Percentiles rank a stretch among this genome's conserved stretches.
These are phyloP conservation scores for Globisporangium orthogonon DNA, from an alignment of 352 stramenopile genomes.

Conservation along the genomic window DNA sequence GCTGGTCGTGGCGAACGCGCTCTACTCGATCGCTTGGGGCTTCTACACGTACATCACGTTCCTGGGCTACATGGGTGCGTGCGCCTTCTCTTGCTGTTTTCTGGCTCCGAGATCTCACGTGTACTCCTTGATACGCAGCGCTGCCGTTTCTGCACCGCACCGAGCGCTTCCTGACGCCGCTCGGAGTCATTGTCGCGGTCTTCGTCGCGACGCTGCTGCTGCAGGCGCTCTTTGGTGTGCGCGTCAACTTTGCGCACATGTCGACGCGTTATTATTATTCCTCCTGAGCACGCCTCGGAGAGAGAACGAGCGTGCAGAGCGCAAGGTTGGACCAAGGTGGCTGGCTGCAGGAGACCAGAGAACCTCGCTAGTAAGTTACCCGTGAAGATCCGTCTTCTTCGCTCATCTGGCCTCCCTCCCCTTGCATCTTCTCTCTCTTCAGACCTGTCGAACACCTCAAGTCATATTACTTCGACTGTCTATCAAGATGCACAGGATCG, in stretches of 20 bases:
- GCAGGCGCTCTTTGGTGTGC: conserved; percentile 52
- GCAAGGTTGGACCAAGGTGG: too few relatives aligned
- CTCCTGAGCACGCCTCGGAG: conserved; percentile 8
- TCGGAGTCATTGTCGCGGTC: conserved; percentile 63
- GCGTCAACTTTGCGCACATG: conserved; percentile 68
- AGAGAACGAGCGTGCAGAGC: not conserved
- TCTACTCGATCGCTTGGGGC: conserved; percentile 92
- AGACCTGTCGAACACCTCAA: too few relatives aligned
- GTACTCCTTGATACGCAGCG: conserved; percentile 21
- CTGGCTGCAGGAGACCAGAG: not conserved
- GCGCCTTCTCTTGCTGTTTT: not conserved
- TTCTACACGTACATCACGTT: conserved; percentile 99
- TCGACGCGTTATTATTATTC: conserved; percentile 84
- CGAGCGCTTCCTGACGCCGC: conserved; percentile 84
- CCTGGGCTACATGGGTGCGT: conserved; percentile 92
- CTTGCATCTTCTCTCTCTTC: not conserved
- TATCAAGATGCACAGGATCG: not conserved
- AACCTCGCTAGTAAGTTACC: not conserved
- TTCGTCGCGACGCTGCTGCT: conserved; percentile 85
- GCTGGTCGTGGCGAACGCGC: conserved; percentile 89
- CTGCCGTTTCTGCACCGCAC: conserved; percentile 89
- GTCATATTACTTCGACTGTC: too few relatives aligned
- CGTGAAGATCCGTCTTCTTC: not conserved
- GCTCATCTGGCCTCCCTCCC: too few relatives aligned
- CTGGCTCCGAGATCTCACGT: not conserved